Base-by-base conservation (phyloP, 306 rosid species). In the Quercus aquifolioides region DNA sequence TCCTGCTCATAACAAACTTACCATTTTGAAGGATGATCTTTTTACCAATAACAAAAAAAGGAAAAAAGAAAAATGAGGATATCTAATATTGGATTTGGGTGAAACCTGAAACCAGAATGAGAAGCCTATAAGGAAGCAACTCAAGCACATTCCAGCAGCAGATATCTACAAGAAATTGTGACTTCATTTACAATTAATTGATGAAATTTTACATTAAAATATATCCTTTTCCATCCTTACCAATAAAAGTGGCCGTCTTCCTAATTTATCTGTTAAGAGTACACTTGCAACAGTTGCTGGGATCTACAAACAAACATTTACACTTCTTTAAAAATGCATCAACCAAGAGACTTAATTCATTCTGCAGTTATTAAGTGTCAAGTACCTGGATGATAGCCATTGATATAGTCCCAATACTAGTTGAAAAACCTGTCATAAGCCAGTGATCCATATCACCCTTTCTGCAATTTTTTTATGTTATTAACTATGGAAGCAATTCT, bases 331-430 rank as follows among this genome's bases (percentile, higher is more conserved):
- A 13, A 63, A 77, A 72, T 58, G 41, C 30, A 62, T 64, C 65
- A 76, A 73, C 26, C 76, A 73, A 54, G 83, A 70, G 59, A 52
- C 6, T 58, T 21, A 15, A 58, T 58, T 59, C 60, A 81, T 51
- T 23, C 28, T 78, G 46, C 74, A 82, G 80, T 31, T 72, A 23
- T 19, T 19, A 38, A 62, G 54, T 56, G 62, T 69, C 74, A 87
- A 76, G 68, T 74, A 92, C 98, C 97, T 92, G 94, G 77, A 92
- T 90, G 70, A 78, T 75, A 72, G 87, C 97, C 88, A 94, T 91
- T 30, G 92, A 91, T 71, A 88, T 75, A 20, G 90, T 92, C 73
- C 98, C 97, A 18, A 92, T 71, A 76, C 91, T 92, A 17, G 87
- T 90, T 0, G 96, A 91, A 72, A 94, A 87, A 33, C 97, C 96